Evolutionary conservation across 2,329 filamentous ascomycete genomes (phyloP), one percentile per base, ranked within the genome.

Genomic region (Diaporthe sp.): DNA sequence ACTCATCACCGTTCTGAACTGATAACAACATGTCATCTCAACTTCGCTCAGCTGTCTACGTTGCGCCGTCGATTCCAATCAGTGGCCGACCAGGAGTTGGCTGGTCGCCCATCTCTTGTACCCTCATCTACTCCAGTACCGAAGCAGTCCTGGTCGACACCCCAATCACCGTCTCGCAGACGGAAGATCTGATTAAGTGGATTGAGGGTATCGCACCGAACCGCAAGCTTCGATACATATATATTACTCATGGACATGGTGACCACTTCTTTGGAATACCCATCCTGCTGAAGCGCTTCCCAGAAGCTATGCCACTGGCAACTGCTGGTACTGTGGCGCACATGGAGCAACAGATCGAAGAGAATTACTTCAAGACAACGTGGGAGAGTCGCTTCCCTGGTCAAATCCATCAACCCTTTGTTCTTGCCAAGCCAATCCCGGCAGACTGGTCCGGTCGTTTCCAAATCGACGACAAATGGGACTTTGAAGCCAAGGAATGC

Each of bases 131-230:
- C 54, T 57, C 54, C 17, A 35, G 54, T 35, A 57, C 30, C 17
- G 54, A 57, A 57, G 54, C 54, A 5, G 54, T 57, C 54, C 54
- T 57, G 28, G 54, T 57, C 54, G 54, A 57, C 30, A 57, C 54
- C 7, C 54, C 54, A 22, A 57, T 57, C 28, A 57, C 54, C 28
- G 7, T 57, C 28, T 22, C 54, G 28, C 54, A 57, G 54, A 57
- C 54, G 4, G 54, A 57, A 30, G 30, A 33, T 33, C 54, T 57
- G 15, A 33, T 35, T 19, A 57, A 33, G 30, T 57, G 54, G 54
- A 57, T 57, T 4, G 54, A 57, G 28, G 54, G 19, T 33, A 57
- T 57, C 7, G 54, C 54, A 22, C 54, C 54, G 13, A 57, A 57
- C 6, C 54, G 54, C 15, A 57, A 19, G 17, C 54, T 57, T 22